These are phyloP conservation scores for Cystoderma amianthinum DNA, from an alignment of 768 basidiomycete genomes.

Conservation along the genomic window DNA sequence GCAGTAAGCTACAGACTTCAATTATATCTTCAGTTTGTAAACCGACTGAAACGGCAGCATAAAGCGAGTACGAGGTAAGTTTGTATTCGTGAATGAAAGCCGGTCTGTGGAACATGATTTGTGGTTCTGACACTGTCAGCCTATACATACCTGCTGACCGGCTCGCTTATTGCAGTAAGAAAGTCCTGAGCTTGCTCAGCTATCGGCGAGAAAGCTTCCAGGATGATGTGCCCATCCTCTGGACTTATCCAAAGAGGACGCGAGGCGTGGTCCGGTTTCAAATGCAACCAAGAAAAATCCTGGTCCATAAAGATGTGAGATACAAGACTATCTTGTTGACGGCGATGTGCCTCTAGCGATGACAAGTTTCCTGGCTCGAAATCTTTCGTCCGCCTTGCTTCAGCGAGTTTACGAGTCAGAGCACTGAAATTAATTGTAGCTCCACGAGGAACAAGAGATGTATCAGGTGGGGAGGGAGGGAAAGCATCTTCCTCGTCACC, in stretches of 20 bases:
- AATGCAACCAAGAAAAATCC: slow-evolving; percentile 80
- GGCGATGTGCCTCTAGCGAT: slow-evolving; percentile 57
- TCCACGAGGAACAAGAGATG: slow-evolving; percentile 52
- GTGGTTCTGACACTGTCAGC: slow-evolving; percentile 20
- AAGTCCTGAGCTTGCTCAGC: slow-evolving; percentile 99
- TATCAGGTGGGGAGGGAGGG: slow-evolving; percentile 46
- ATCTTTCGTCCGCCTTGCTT: slow-evolving; percentile 45
- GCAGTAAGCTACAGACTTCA: slow-evolving; percentile 58
- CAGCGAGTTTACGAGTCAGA: slow-evolving; percentile 70
- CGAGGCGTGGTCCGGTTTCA: slow-evolving; percentile 87
- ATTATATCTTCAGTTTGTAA: slow-evolving; percentile 98
- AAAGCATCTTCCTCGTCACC: slow-evolving; percentile 54
- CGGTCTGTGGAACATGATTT: slow-evolving; percentile 50
- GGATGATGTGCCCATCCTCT: slow-evolving; percentile 86
- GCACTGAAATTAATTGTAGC: slow-evolving; percentile 88
- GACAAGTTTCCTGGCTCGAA: slow-evolving; percentile 37
- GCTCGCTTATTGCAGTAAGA: slow-evolving; percentile 95
- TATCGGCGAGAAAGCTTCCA: slow-evolving; percentile 96
- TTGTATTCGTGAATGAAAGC: slow-evolving; percentile 99
- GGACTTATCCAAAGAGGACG: slow-evolving; percentile 97
- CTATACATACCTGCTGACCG: slow-evolving; percentile 86
- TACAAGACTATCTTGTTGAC: slow-evolving; percentile 68
- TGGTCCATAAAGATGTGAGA: slow-evolving; percentile 81
- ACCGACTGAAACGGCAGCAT: slow-evolving; percentile 98
- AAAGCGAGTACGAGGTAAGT: slow-evolving; percentile 94